Percentiles rank a stretch among this genome's conserved stretches.
Evolutionary conservation across 1,139 yeast genomes (phyloP).

Genomic region (Candida albicans): DNA sequence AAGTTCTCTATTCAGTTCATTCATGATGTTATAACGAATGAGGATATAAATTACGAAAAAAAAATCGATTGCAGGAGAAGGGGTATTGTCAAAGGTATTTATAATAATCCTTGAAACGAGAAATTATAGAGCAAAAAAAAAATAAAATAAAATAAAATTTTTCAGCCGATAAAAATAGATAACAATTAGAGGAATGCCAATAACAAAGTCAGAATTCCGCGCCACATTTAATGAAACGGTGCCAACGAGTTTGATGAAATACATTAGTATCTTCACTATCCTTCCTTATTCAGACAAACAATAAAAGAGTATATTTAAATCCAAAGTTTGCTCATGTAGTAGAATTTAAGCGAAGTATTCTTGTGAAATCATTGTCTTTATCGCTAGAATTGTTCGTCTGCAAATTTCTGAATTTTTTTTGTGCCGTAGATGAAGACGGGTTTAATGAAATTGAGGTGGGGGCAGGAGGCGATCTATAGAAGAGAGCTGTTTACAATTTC

Average conservation of each 20-base stretch:
- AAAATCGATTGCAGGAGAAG: not conserved
- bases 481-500: no score
- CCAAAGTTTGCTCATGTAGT: no score
- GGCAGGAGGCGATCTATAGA: no score
- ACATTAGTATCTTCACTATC: no score
- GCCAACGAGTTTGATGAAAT: not conserved
- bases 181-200: not conserved
- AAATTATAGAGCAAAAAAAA: no score
- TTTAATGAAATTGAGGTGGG: not conserved
- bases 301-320: no score
- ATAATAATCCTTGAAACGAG: no score
- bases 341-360: no score
- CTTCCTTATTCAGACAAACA: no score
- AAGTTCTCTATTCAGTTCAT: slow-evolving; percentile 1
- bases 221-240: not conserved
- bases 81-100: not conserved
- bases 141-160: not conserved
- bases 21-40: not conserved
- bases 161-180: not conserved
- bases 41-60: not conserved
- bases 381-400: no score
- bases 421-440: not conserved
- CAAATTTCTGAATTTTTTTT: not conserved
- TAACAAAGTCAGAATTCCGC: not conserved
- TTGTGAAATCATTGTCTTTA: no score